Conservation (phyloP, 257 asterid genomes). For the Primulina eburnea region DNA sequence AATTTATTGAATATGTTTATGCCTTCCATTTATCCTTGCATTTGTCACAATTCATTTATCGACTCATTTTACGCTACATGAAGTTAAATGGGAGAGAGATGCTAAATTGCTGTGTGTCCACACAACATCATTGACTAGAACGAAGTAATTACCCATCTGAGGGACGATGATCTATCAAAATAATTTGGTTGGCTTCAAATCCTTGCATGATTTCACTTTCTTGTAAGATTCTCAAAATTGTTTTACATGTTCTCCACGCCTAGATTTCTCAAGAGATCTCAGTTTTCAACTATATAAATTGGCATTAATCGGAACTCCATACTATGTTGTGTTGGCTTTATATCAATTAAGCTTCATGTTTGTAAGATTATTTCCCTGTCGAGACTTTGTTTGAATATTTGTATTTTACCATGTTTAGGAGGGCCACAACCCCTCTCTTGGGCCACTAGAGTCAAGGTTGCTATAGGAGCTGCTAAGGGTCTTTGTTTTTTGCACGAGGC, state of each 20-base stretch:
- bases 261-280: neutral
- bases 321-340: neutral
- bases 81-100: no score
- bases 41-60: no score
- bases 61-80: no score
- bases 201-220: no score
- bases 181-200: no score
- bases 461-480: constrained; percentile 28
- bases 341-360: neutral
- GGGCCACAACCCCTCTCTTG: constrained; percentile 22
- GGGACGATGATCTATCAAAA: neutral
- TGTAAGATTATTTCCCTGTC: no score
- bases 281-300: no score
- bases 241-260: neutral
- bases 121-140: no score
- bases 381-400: no score
- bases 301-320: neutral
- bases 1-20: no score
- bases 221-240: neutral
- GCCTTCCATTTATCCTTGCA: no score
- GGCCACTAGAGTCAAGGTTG: constrained; percentile 26
- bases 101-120: no score
- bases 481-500: constrained; percentile 24
- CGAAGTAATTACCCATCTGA: neutral
- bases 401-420: constrained; percentile 9